Conservation (phyloP, 495 filamentous ascomycete genomes). For the Cairneyella variabilis region DNA sequence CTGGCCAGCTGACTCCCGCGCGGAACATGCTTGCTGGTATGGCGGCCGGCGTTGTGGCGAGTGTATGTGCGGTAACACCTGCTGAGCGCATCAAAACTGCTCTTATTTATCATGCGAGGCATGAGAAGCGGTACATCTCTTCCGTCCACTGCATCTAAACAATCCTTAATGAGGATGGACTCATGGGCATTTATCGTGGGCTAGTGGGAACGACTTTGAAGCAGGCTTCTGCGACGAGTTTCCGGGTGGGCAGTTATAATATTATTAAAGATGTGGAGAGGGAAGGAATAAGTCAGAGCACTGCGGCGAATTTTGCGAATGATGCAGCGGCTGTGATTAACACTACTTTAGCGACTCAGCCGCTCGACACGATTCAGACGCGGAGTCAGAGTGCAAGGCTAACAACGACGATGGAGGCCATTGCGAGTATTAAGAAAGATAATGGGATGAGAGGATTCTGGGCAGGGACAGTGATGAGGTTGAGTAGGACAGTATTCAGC, state of each 20-base stretch:
- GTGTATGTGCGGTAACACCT: conserved; percentile 58
- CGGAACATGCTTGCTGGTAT: conserved; percentile 60
- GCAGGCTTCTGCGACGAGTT: conserved; percentile 59
- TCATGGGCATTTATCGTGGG: conserved; percentile 56
- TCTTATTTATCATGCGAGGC: conserved; percentile 62
- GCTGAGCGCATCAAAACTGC: conserved; percentile 67
- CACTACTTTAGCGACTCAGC: conserved; percentile 60
- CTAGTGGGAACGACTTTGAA: conserved; percentile 63
- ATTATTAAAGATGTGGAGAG: conserved; percentile 57
- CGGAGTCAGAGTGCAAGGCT: conserved; percentile 53
- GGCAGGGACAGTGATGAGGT: conserved; percentile 64
- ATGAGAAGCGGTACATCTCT: conserved; percentile 44
- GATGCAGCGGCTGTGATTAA: conserved; percentile 56
- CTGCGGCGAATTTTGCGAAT: conserved; percentile 53
- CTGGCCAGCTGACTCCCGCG: conserved; percentile 48
- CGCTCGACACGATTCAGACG: conserved; percentile 67
- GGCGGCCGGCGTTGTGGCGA: conserved; percentile 56
- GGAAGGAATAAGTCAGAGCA: conserved; percentile 31
- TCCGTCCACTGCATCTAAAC: conserved; percentile 45
- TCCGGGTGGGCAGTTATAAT: conserved; percentile 65
- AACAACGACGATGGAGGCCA: conserved; percentile 49
- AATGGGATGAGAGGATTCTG: conserved; percentile 59
- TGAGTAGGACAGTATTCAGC: conserved; percentile 58
- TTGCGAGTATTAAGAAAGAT: conserved; percentile 46
- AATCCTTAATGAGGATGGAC: conserved; percentile 47